Percentiles rank a stretch among this genome's conserved stretches.
Evolutionary conservation across 208 protist species (phyloP).

Genomic region (Porcisia hertigi): DNA sequence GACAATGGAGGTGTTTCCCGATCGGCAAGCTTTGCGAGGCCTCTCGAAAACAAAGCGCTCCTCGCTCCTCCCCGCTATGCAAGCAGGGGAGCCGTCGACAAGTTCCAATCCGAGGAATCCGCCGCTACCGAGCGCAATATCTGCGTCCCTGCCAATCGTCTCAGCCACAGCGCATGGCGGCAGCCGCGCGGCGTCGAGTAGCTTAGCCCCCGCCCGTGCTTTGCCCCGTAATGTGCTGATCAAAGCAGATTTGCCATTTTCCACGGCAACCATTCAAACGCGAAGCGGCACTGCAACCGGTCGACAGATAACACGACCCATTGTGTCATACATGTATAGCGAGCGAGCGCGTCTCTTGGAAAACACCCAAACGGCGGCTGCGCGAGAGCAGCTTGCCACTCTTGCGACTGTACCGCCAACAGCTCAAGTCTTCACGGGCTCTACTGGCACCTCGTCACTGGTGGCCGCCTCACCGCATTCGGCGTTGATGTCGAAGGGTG

Average conservation of each 20-base stretch:
- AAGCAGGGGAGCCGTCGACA: neutral
- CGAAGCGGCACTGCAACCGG: neutral
- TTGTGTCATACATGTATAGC: neutral
- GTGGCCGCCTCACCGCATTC: neutral
- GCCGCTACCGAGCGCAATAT: neutral
- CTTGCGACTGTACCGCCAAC: neutral
- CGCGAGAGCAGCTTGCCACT: conserved; percentile 4
- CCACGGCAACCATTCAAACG: neutral
- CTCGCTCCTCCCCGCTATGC: neutral
- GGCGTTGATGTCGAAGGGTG: neutral
- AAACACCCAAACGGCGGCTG: neutral
- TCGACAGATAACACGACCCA: neutral
- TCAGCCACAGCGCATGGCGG: neutral
- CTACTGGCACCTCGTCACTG: neutral
- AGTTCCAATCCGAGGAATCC: neutral
- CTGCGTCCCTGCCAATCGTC: neutral
- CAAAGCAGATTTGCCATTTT: neutral
- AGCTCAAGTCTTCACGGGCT: neutral
- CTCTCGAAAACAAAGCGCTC: neutral
- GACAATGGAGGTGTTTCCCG: neutral
- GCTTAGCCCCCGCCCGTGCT: neutral
- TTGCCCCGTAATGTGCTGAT: neutral
- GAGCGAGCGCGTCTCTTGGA: conserved; percentile 1
- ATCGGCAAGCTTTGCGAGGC: neutral
- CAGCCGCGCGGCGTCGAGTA: neutral